Percentiles rank a stretch among this genome's conserved stretches.
Evolutionary conservation across 2,329 filamentous ascomycete genomes (phyloP).

Genomic region (Colletotrichum incanum): DNA sequence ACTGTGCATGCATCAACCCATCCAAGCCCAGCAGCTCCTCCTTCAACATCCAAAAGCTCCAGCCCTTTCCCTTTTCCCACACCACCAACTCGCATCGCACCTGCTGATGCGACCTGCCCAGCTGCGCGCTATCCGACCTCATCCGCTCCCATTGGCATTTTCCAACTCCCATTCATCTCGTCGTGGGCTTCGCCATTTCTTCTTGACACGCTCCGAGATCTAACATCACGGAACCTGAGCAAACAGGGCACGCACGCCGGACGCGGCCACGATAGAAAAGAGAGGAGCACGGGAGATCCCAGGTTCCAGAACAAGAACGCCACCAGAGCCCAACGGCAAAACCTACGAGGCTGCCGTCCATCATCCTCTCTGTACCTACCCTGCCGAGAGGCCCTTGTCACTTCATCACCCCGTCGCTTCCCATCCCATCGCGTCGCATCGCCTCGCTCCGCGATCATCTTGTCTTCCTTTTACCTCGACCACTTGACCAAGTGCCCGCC

Average conservation of each 20-base stretch:
- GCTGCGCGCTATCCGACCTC: constrained; percentile 34
- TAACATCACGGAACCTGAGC: not conserved
- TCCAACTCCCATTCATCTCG: not conserved
- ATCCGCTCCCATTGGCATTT: constrained; percentile 4
- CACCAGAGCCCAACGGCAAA: constrained; percentile 2
- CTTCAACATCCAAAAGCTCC: constrained; percentile 13
- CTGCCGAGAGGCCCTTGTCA: not conserved
- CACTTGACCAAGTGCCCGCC: not conserved
- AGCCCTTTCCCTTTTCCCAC: constrained; percentile 19
- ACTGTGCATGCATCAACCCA: constrained; percentile 33
- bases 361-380: not conserved
- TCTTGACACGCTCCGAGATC: not conserved
- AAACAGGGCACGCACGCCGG: not conserved
- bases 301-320: not conserved
- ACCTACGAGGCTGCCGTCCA: constrained; percentile 7
- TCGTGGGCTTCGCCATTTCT: not conserved
- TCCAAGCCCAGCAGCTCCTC: constrained; percentile 12
- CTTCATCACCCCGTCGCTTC: constrained; percentile 9
- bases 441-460: constrained; percentile 23
- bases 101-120: constrained; percentile 28
- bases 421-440: constrained; percentile 23
- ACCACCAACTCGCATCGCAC: constrained; percentile 30
- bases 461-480: constrained; percentile 3
- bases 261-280: not conserved
- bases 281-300: not conserved